Percentiles rank a stretch among this genome's conserved stretches.
These are phyloP conservation scores for Tricholoma sp. DNA, from an alignment of 768 basidiomycete species.

Conservation along the genomic window DNA sequence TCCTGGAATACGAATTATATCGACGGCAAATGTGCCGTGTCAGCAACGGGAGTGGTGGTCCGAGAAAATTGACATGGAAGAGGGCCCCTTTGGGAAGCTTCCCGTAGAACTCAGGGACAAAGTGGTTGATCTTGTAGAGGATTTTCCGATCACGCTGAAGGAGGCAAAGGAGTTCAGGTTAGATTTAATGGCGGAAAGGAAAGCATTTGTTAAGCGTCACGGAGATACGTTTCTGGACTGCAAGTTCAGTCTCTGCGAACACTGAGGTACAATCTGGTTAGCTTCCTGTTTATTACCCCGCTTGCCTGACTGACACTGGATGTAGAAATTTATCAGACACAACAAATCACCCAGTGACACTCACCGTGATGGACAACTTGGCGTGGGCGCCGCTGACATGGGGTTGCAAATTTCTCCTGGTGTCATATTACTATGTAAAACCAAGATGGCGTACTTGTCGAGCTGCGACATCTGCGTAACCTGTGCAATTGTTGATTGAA, in stretches of 20 bases:
- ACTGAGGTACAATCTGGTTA: too few relatives aligned
- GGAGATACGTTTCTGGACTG: conserved; percentile 3
- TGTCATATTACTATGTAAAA: too few relatives aligned
- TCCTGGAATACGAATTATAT: conserved; percentile 18
- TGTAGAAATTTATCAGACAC: too few relatives aligned
- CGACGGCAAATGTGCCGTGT: conserved; percentile 22
- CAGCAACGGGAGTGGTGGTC: conserved; percentile 22
- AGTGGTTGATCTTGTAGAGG: conserved; percentile 14
- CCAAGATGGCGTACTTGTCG: too few relatives aligned
- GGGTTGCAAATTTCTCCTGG: too few relatives aligned
- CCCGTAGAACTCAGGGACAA: conserved; percentile 18
- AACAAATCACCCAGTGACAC: too few relatives aligned
- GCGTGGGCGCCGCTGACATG: too few relatives aligned
- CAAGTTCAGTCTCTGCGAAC: not conserved
- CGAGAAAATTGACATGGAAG: conserved; percentile 5
- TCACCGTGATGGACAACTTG: too few relatives aligned
- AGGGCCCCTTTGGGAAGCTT: conserved; percentile 11
- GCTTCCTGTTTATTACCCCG: too few relatives aligned
- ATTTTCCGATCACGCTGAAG: conserved; percentile 17
- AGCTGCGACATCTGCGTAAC: too few relatives aligned
- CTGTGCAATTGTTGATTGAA: too few relatives aligned
- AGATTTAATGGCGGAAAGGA: conserved; percentile 24
- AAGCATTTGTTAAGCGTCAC: conserved; percentile 10
- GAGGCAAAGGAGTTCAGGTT: conserved; percentile 20
- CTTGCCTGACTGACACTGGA: too few relatives aligned